Evolutionary conservation across 371 early-diverging fungal species (phyloP).

Genomic region (Apophysomyces sp.): DNA sequence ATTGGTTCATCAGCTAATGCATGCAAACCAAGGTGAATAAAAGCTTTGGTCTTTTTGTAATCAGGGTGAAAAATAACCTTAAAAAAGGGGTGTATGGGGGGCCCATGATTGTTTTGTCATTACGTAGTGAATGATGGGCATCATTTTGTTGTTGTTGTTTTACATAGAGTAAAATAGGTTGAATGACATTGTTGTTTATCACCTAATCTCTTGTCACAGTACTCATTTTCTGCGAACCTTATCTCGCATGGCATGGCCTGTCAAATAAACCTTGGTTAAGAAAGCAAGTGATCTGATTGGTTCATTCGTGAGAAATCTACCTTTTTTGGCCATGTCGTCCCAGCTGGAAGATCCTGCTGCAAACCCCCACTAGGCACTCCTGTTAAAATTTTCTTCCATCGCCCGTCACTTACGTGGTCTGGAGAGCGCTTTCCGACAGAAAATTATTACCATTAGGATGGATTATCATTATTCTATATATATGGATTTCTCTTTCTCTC

Average conservation of each 20-base stretch:
- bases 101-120: too few species aligned
- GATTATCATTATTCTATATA: too few species aligned
- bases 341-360: not conserved
- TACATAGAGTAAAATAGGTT: not conserved
- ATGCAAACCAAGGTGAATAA: too few species aligned
- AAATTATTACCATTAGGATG: too few species aligned
- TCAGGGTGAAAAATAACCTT: too few species aligned
- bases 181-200: not conserved
- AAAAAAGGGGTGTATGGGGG: too few species aligned
- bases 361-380: not conserved
- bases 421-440: not conserved
- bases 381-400: not conserved
- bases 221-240: not conserved
- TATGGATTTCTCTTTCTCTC: not conserved
- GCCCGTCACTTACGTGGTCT: not conserved
- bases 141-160: too few species aligned
- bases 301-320: conserved; percentile 3
- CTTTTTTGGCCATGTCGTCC: not conserved
- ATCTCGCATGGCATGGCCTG: not conserved
- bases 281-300: not conserved
- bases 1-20: too few species aligned
- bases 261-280: not conserved
- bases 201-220: not conserved
- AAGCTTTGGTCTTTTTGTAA: too few species aligned
- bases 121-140: too few species aligned